Percentiles rank a stretch among this genome's conserved stretches.
phyloP scores from a whole-genome alignment of 805 yeast genomes.

The Saturnispora dispora region DNA sequence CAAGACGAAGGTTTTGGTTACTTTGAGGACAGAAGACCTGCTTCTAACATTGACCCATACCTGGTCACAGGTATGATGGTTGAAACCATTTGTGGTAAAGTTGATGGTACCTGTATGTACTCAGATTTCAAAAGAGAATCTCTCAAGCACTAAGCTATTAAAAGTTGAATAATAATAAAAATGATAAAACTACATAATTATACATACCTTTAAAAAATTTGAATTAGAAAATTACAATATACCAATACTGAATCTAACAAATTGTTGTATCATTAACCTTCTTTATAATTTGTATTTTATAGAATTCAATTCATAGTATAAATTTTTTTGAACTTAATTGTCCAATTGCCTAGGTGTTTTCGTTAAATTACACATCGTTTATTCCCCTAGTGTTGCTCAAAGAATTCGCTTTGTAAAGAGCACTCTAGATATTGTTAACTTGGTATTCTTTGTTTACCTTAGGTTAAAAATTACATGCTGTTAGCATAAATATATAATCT shows the following conservation, averaged over 20 bases:
- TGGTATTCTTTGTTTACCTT: too few species aligned
- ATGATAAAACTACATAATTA: neutral
- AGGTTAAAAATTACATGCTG: too few species aligned
- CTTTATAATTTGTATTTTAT: neutral
- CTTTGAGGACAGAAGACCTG: slow-evolving; percentile 99
- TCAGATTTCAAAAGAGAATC: slow-evolving; percentile 80
- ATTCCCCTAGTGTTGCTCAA: too few species aligned
- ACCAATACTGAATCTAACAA: neutral
- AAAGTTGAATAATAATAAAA: neutral
- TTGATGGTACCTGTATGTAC: slow-evolving; percentile 91
- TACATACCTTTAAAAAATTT: neutral
- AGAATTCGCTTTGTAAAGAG: too few species aligned
- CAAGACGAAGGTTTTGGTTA: slow-evolving; percentile 97
- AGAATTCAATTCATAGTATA: neutral
- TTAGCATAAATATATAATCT: neutral
- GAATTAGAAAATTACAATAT: neutral
- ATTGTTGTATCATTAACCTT: neutral
- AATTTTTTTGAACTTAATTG: too few species aligned
- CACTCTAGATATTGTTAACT: too few species aligned
- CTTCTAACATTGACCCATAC: slow-evolving; percentile 98
- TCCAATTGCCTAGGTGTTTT: too few species aligned
- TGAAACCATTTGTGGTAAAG: slow-evolving; percentile 92
- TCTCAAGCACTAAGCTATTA: slow-evolving; percentile 13
- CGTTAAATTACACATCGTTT: too few species aligned
- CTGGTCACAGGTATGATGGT: slow-evolving; percentile 97